phyloP scores from a whole-genome alignment of 2,329 filamentous ascomycete genomes.

The Fusarium sp. region DNA sequence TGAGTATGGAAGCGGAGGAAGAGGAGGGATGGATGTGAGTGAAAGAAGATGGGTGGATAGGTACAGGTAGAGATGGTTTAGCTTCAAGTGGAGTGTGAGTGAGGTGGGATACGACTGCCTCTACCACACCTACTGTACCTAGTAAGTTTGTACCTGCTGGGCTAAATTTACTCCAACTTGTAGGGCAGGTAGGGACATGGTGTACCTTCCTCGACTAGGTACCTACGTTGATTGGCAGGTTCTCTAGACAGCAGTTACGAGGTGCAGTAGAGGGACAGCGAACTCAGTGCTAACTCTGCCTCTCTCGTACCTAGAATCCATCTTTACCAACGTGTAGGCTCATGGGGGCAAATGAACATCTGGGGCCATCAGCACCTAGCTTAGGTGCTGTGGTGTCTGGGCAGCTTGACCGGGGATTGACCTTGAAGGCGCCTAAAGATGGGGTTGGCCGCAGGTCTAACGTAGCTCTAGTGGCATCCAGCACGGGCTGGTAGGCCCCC shows the following conservation, averaged over 20 bases:
- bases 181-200: constrained; percentile 20
- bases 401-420: constrained; percentile 38
- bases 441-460: constrained; percentile 46
- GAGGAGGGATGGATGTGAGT: constrained; percentile 43
- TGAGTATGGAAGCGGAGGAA: constrained; percentile 43
- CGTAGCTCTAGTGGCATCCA: constrained; percentile 41
- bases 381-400: constrained; percentile 26
- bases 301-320: constrained; percentile 7
- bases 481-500: constrained; percentile 32
- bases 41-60: constrained; percentile 44
- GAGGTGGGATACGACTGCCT: constrained; percentile 37
- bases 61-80: constrained; percentile 43
- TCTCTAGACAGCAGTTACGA: constrained; percentile 27
- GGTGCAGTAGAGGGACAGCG: constrained; percentile 5
- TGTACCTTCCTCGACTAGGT: constrained; percentile 30
- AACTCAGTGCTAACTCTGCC: not conserved
- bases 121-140: no score
- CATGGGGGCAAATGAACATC: constrained; percentile 30
- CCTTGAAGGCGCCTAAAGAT: constrained; percentile 46
- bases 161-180: constrained; percentile 31
- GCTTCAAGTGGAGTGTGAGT: constrained; percentile 39
- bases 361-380: constrained; percentile 25
- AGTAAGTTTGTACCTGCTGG: constrained; percentile 37
- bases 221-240: constrained; percentile 9
- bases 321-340: constrained; percentile 1